phyloP scores from a whole-genome alignment of 352 stramenopile species.

The Phytophthora cactorum region DNA sequence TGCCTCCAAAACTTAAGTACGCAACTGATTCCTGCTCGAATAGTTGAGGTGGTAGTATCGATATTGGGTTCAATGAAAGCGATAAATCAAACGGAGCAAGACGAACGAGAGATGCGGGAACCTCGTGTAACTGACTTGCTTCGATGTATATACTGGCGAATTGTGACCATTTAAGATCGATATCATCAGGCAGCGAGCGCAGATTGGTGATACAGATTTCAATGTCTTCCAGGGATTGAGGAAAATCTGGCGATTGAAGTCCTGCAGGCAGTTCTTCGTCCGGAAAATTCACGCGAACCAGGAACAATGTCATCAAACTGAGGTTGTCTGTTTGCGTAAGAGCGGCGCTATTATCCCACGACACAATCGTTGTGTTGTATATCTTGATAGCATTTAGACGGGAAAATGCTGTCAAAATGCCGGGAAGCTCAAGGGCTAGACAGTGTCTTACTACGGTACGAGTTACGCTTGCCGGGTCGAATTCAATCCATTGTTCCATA shows the following conservation, averaged over 20 bases:
- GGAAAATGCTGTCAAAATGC: conserved; percentile 8
- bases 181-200: conserved; percentile 32
- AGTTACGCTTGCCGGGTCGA: conserved; percentile 20
- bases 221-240: conserved; percentile 32
- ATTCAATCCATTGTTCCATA: conserved; percentile 5
- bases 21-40: conserved; percentile 19
- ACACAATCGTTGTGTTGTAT: conserved; percentile 33
- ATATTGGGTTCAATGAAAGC: conserved; percentile 24
- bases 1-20: conserved; percentile 24
- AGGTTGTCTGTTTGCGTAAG: conserved; percentile 35
- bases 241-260: conserved; percentile 39
- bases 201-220: conserved; percentile 44
- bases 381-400: conserved; percentile 29
- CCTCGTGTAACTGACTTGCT: conserved; percentile 15
- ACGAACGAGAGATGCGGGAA: conserved; percentile 14
- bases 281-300: conserved; percentile 39
- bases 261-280: conserved; percentile 35
- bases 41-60: conserved; percentile 13
- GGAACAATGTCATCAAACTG: conserved; percentile 38
- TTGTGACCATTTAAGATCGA: conserved; percentile 42
- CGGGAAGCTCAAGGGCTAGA: conserved; percentile 14
- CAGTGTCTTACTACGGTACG: conserved; percentile 22
- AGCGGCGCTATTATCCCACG: conserved; percentile 25
- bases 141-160: conserved; percentile 27
- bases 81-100: conserved; percentile 24